Percentiles rank a stretch among this genome's conserved stretches.
Conservation (phyloP, 1,139 yeast genomes). For the Candida mesenterica region DNA sequence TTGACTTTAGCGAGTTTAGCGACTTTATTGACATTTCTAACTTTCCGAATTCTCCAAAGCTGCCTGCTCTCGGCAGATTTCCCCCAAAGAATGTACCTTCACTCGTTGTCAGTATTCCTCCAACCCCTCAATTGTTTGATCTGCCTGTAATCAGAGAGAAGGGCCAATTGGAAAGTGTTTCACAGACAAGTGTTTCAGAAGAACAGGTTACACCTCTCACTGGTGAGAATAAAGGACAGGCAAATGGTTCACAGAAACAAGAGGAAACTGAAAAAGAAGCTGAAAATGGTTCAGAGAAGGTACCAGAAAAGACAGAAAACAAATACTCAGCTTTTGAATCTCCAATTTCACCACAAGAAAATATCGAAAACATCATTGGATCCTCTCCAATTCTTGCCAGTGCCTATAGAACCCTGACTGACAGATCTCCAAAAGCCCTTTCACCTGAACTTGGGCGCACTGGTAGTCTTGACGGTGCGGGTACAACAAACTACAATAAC, state of each 20-base stretch:
- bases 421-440: conserved; percentile 9
- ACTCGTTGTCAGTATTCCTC: conserved; percentile 1
- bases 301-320: background rate
- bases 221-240: too few relatives aligned
- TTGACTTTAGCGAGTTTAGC: conserved; percentile 57
- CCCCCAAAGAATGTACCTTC: background rate
- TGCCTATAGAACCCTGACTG: conserved; percentile 15
- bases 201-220: too few relatives aligned
- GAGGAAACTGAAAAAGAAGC: too few relatives aligned
- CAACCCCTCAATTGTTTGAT: background rate
- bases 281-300: background rate
- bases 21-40: conserved; percentile 55
- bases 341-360: background rate
- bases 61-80: background rate
- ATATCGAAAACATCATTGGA: conserved; percentile 9
- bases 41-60: conserved; percentile 21
- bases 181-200: too few relatives aligned
- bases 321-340: too few relatives aligned
- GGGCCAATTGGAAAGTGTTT: too few relatives aligned
- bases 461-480: background rate
- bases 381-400: conserved; percentile 25
- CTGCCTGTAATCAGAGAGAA: conserved; percentile 1
- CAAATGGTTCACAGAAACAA: too few relatives aligned
- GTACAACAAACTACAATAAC: background rate
- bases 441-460: conserved; percentile 1